phyloP scores from a whole-genome alignment of 2,329 filamentous ascomycete genomes.

The Neopestalotiopsis sp. region DNA sequence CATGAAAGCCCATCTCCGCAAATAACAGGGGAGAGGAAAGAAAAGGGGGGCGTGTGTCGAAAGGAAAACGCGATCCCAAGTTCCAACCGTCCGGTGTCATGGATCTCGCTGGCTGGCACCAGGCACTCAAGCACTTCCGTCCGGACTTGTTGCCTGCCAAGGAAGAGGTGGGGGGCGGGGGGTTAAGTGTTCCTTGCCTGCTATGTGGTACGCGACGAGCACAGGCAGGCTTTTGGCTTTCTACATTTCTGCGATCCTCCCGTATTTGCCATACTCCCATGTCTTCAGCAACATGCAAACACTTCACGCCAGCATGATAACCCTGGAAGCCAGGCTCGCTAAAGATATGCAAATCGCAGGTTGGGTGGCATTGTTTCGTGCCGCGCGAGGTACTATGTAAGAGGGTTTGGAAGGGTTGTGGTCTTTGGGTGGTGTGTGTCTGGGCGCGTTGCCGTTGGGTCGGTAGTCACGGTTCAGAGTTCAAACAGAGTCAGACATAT shows the following conservation, averaged over 20 bases:
- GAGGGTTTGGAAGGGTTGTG: too few relatives aligned
- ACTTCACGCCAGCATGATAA: slow-evolving; percentile 7
- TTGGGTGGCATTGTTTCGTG: not conserved
- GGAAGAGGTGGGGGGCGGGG: not conserved
- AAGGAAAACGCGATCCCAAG: too few relatives aligned
- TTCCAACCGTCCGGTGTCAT: slow-evolving; percentile 7
- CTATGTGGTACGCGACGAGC: not conserved
- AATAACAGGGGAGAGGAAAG: not conserved
- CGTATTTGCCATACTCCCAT: not conserved
- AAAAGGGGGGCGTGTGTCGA: slow-evolving; percentile 5
- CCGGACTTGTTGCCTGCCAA: not conserved
- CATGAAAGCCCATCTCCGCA: slow-evolving; percentile 5
- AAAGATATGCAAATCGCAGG: slow-evolving; percentile 4
- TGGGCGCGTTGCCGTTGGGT: too few relatives aligned
- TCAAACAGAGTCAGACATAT: too few relatives aligned
- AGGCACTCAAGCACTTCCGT: not conserved
- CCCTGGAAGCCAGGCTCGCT: not conserved
- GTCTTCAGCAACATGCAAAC: not conserved
- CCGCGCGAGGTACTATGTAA: not conserved
- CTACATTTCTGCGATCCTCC: not conserved
- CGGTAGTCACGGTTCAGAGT: too few relatives aligned
- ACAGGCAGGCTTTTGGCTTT: not conserved
- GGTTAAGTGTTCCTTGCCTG: not conserved
- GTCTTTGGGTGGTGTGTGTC: too few relatives aligned
- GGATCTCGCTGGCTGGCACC: not conserved